Conservation (phyloP, 1,139 yeast genomes). For the Komagataea norvegica region DNA sequence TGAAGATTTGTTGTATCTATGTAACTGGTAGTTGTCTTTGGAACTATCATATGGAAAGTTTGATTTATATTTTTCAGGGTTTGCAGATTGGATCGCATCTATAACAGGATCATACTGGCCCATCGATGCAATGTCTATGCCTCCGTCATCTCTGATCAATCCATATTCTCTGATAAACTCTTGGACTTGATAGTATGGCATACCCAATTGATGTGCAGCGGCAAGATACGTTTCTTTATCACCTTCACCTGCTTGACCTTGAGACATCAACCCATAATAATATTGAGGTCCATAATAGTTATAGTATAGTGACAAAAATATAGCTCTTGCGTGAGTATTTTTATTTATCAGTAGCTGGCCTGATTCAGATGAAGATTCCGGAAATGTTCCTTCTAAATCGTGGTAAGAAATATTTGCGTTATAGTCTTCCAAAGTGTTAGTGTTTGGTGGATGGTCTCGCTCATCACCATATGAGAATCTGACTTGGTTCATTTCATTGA, state of each 20-base stretch:
- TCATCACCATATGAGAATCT: slow-evolving; percentile 37
- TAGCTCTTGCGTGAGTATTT: slow-evolving; percentile 55
- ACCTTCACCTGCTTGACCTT: slow-evolving; percentile 85
- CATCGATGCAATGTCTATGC: slow-evolving; percentile 25
- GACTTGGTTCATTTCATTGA: slow-evolving; percentile 38
- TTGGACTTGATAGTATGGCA: slow-evolving; percentile 64
- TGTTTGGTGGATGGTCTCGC: slow-evolving; percentile 24
- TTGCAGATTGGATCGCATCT: slow-evolving; percentile 25
- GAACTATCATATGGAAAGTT: slow-evolving; percentile 14
- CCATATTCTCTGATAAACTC: slow-evolving; percentile 27
- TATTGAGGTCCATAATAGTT: slow-evolving; percentile 73
- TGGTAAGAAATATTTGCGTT: slow-evolving; percentile 49
- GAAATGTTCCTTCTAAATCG: slow-evolving; percentile 65
- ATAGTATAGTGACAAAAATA: slow-evolving; percentile 68
- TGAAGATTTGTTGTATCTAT: slow-evolving; percentile 19
- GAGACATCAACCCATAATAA: slow-evolving; percentile 75
- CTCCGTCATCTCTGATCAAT: slow-evolving; percentile 16
- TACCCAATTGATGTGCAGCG: slow-evolving; percentile 60
- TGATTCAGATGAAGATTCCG: slow-evolving; percentile 77
- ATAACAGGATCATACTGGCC: slow-evolving; percentile 27
- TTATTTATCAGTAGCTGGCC: slow-evolving; percentile 75
- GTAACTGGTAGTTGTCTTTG: slow-evolving; percentile 20
- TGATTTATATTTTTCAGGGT: slow-evolving; percentile 16
- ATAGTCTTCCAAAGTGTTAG: slow-evolving; percentile 21
- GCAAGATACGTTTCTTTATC: slow-evolving; percentile 87